These are phyloP conservation scores for Pelagophyceae sp. DNA, from an alignment of 352 stramenopile genomes.

Conservation along the genomic window DNA sequence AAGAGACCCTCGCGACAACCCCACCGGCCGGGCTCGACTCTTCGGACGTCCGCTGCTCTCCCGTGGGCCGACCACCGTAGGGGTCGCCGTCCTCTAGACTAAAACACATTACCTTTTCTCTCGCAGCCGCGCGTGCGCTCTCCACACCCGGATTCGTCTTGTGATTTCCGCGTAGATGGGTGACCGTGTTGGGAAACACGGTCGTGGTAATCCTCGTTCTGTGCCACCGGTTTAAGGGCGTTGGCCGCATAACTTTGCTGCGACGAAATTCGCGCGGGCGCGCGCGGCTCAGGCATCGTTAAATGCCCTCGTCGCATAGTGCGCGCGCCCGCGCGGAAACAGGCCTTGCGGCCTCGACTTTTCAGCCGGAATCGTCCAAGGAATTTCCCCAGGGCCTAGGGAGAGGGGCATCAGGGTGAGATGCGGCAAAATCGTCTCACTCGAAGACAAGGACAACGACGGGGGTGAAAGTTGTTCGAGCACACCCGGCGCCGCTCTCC, in stretches of 20 bases:
- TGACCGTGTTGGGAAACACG: background rate
- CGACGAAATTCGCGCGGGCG: background rate
- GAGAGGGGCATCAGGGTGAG: background rate
- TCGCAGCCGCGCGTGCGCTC: no score
- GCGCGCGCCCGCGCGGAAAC: background rate
- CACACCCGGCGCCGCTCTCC: background rate
- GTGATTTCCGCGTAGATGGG: no score
- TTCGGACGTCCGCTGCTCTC: no score
- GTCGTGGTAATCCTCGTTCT: background rate
- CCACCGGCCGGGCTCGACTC: no score
- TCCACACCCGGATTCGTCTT: no score
- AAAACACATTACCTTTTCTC: no score
- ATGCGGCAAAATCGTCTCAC: background rate
- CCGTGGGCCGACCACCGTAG: no score
- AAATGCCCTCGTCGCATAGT: background rate
- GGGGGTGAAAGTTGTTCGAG: background rate
- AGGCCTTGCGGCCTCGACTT: background rate
- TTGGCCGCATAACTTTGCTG: background rate
- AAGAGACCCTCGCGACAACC: no score
- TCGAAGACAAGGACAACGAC: background rate
- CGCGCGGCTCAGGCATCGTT: background rate
- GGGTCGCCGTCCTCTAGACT: no score
- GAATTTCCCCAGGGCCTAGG: background rate
- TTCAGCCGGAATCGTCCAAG: background rate
- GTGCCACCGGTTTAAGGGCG: background rate